phyloP scores from a whole-genome alignment of 345 rosid species.

The Brassica incana region DNA sequence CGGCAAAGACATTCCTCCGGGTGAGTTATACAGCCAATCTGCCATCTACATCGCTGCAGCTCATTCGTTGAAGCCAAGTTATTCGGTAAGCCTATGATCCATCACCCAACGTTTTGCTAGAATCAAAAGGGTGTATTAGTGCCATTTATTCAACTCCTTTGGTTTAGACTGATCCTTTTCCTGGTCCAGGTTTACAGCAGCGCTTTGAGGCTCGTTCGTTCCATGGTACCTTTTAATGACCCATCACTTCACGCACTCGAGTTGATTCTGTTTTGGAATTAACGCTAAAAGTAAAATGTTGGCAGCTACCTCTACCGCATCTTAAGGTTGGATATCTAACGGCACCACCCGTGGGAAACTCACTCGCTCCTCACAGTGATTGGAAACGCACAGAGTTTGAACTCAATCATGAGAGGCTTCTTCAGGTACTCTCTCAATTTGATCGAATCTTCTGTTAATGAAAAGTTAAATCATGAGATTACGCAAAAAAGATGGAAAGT shows the following conservation, averaged over 20 bases:
- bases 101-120: neutral
- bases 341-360: constrained; percentile 76
- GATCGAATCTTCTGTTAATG: neutral
- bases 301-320: constrained; percentile 85
- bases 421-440: constrained; percentile 54
- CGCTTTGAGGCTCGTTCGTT: constrained; percentile 88
- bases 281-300: constrained; percentile 22
- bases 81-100: constrained; percentile 56
- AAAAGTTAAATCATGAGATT: neutral
- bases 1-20: constrained; percentile 70
- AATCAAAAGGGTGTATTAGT: neutral
- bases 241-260: constrained; percentile 10
- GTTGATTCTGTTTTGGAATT: constrained; percentile 4
- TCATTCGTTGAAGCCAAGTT: constrained; percentile 95
- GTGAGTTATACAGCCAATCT: constrained; percentile 94
- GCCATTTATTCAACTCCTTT: constrained; percentile 5
- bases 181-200: constrained; percentile 87
- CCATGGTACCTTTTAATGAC: constrained; percentile 63
- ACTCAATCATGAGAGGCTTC: constrained; percentile 84
- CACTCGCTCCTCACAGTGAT: constrained; percentile 85
- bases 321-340: constrained; percentile 80
- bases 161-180: constrained; percentile 22
- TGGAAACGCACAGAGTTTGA: constrained; percentile 80
- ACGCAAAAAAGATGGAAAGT: neutral
- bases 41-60: constrained; percentile 98